Evolutionary conservation across 345 rosid species (phyloP).

Genomic region (Hypericum androsaemum): DNA sequence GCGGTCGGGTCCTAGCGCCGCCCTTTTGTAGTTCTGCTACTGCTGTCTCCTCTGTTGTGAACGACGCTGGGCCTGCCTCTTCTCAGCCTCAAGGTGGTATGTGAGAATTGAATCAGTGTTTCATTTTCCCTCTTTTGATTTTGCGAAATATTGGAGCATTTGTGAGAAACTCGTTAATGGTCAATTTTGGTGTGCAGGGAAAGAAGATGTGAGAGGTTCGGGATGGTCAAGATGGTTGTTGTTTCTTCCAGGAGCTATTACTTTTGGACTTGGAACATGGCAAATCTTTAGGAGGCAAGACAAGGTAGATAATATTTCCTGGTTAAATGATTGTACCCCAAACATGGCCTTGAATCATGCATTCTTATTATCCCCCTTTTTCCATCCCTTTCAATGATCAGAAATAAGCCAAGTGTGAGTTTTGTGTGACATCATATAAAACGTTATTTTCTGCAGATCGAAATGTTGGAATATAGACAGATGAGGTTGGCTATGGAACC

Average conservation of each 20-base stretch:
- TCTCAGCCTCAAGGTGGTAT: slow-evolving; percentile 35
- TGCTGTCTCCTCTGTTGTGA: slow-evolving; percentile 7
- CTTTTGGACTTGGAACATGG: slow-evolving; percentile 98
- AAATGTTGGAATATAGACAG: slow-evolving; percentile 61
- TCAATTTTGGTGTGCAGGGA: slow-evolving; percentile 1
- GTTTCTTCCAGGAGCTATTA: slow-evolving; percentile 80
- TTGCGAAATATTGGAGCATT: not conserved
- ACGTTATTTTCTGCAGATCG: slow-evolving; percentile 34
- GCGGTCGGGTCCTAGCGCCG: slow-evolving; percentile 2
- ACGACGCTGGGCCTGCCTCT: slow-evolving; percentile 18
- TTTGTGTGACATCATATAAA: not conserved
- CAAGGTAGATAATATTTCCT: slow-evolving; percentile 37
- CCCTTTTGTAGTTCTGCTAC: slow-evolving; percentile 26
- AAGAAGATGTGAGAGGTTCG: slow-evolving; percentile 32
- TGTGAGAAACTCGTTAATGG: not conserved
- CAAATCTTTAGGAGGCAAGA: slow-evolving; percentile 87
- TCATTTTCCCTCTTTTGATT: slow-evolving; percentile 3
- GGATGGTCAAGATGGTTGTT: slow-evolving; percentile 59
- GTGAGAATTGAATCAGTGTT: not conserved
- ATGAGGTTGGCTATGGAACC: slow-evolving; percentile 70
- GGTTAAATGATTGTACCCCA: no score
- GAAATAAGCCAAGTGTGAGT: no score
- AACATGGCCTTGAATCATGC: no score
- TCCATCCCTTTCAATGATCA: no score
- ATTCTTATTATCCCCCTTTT: no score